A percentile compares a stretch with the other conserved stretches of the same genome.
phyloP scores from a whole-genome alignment of 2,329 filamentous ascomycete genomes.

The Trichoderma koningii region DNA sequence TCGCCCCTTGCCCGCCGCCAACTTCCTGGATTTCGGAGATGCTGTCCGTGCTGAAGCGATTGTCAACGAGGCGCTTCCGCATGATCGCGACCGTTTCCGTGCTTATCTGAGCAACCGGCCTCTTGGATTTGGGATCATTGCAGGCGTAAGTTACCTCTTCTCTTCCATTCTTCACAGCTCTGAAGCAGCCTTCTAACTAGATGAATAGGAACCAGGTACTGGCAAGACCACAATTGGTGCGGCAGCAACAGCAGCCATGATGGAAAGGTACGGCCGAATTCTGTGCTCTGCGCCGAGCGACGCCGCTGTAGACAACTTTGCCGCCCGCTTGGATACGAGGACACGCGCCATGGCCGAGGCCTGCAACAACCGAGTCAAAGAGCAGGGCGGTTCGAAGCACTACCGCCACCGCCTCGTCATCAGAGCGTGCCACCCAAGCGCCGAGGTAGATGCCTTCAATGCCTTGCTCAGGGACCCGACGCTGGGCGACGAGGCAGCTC shows the following conservation, averaged over 20 bases:
- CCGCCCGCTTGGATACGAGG: background rate
- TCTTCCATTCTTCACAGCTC: background rate
- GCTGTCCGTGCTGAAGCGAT: conserved; percentile 14
- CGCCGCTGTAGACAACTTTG: conserved; percentile 18
- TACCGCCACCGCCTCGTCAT: background rate
- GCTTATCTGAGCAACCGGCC: conserved; percentile 25
- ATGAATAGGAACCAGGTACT: background rate
- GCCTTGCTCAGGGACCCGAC: background rate
- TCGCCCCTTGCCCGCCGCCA: background rate
- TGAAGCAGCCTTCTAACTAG: too few species aligned
- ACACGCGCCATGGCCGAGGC: background rate
- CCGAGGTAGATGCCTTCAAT: background rate
- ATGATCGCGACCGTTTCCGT: conserved; percentile 25
- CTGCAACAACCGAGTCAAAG: background rate
- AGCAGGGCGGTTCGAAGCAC: background rate
- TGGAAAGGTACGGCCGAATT: conserved; percentile 7
- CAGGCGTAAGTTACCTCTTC: conserved; percentile 19
- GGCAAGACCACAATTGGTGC: background rate
- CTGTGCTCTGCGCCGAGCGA: conserved; percentile 23
- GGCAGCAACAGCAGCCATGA: conserved; percentile 13
- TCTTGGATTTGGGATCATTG: conserved; percentile 28
- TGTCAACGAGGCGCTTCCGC: background rate
- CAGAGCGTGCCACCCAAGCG: background rate
- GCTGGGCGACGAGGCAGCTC: background rate
- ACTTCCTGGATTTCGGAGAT: conserved; percentile 18